A percentile compares a stretch with the other conserved stretches of the same genome.
These are phyloP conservation scores for Jamesozyma gamospora DNA, from an alignment of 805 yeast species.

Conservation along the genomic window DNA sequence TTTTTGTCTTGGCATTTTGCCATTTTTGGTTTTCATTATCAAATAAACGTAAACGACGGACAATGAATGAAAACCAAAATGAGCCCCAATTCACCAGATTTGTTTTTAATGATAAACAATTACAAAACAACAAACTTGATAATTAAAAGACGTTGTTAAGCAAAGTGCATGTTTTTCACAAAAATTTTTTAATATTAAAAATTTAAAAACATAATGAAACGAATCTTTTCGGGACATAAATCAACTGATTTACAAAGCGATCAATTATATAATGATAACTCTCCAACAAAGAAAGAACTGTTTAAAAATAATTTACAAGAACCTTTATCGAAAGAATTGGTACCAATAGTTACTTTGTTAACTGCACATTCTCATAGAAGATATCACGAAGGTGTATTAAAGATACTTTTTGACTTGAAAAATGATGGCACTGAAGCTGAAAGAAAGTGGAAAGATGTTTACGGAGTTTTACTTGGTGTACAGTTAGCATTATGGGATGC, in stretches of 20 bases:
- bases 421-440: slow-evolving; percentile 82
- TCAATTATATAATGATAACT: background rate
- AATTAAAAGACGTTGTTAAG: too few relatives aligned
- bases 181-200: too few relatives aligned
- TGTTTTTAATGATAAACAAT: too few relatives aligned
- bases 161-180: too few relatives aligned
- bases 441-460: slow-evolving; percentile 85
- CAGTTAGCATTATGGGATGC: slow-evolving; percentile 92
- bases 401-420: slow-evolving; percentile 62
- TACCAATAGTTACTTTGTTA: slow-evolving; percentile 63
- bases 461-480: slow-evolving; percentile 82
- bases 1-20: too few relatives aligned
- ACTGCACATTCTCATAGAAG: slow-evolving; percentile 69
- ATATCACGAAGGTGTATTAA: slow-evolving; percentile 65
- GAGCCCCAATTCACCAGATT: too few relatives aligned
- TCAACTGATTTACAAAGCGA: background rate
- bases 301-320: background rate
- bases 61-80: too few relatives aligned
- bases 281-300: background rate
- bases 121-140: too few relatives aligned
- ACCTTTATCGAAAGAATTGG: slow-evolving; percentile 32
- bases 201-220: slow-evolving; percentile 13
- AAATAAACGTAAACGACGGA: too few relatives aligned
- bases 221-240: slow-evolving; percentile 18
- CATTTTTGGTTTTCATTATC: too few relatives aligned